A percentile compares a stretch with the other conserved stretches of the same genome.
Conservation (phyloP, 331 rosid genomes). For the Malus hybrid region DNA sequence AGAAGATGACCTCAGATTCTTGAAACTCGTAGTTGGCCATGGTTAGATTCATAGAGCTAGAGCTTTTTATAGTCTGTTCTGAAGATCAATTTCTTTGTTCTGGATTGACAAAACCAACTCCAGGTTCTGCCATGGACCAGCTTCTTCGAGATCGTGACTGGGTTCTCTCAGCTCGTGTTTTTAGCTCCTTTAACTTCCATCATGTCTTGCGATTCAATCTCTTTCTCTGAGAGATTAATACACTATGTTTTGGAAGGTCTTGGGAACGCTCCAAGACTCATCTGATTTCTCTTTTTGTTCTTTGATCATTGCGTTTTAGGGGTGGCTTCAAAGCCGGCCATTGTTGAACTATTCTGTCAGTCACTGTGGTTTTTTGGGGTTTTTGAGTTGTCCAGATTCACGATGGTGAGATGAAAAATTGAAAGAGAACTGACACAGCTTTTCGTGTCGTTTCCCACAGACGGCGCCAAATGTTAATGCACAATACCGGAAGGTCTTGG, state of each 20-base stretch:
- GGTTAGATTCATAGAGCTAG: conserved; percentile 23
- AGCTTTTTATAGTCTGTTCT: conserved; percentile 7
- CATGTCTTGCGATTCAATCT: conserved; percentile 5
- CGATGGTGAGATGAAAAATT: no score
- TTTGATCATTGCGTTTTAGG: conserved; percentile 13
- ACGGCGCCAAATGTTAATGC: no score
- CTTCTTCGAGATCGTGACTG: conserved; percentile 5
- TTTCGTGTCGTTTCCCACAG: no score
- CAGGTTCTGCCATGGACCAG: conserved; percentile 63
- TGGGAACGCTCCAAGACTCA: conserved; percentile 1
- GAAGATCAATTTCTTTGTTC: conserved; percentile 43
- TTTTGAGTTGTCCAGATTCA: no score
- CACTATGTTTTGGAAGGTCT: conserved; percentile 35
- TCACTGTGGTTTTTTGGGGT: not conserved
- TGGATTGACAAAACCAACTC: conserved; percentile 52
- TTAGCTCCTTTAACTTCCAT: not conserved
- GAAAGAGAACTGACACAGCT: no score
- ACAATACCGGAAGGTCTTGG: no score
- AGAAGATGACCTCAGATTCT: conserved; percentile 70
- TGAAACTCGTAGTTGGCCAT: conserved; percentile 37
- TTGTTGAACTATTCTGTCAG: not conserved
- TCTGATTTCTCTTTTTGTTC: conserved; percentile 46
- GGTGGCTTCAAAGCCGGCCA: conserved; percentile 29
- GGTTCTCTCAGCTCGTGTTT: conserved; percentile 4
- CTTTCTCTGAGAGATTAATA: conserved; percentile 13